Evolutionary conservation across 495 filamentous ascomycete genomes (phyloP).

Genomic region (Corynascus novoguineensis): DNA sequence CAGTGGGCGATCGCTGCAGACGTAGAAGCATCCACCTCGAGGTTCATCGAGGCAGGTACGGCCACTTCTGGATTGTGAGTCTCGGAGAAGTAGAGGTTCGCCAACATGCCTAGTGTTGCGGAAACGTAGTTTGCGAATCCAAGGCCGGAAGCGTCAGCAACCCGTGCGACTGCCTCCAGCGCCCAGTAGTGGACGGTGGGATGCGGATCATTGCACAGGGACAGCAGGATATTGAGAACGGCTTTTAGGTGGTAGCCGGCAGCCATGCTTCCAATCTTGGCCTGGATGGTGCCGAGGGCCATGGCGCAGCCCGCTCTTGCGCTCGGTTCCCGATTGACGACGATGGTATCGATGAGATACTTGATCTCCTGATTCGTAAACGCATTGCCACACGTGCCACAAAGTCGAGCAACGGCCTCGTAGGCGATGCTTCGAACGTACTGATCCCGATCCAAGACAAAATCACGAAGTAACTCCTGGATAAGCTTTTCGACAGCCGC

Average conservation of each 20-base stretch:
- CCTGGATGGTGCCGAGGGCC: conserved; percentile 88
- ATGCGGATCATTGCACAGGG: conserved; percentile 91
- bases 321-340: conserved; percentile 86
- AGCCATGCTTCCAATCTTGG: conserved; percentile 95
- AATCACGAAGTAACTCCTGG: conserved; percentile 75
- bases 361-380: conserved; percentile 89
- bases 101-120: conserved; percentile 85
- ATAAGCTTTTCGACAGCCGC: conserved; percentile 78
- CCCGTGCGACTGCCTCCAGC: conserved; percentile 77
- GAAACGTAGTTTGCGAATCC: conserved; percentile 87
- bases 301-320: conserved; percentile 90
- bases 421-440: conserved; percentile 81
- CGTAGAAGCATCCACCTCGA: conserved; percentile 76
- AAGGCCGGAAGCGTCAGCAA: conserved; percentile 87
- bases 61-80: conserved; percentile 82
- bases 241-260: conserved; percentile 96
- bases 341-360: conserved; percentile 86
- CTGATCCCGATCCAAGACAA: conserved; percentile 75
- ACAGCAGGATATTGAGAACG: conserved; percentile 92
- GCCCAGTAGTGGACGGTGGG: conserved; percentile 96
- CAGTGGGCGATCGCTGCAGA: conserved; percentile 77
- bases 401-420: conserved; percentile 83
- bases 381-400: conserved; percentile 77
- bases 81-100: conserved; percentile 85
- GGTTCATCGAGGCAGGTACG: conserved; percentile 74